Evolutionary conservation across 2,329 filamentous ascomycete species (phyloP).

Genomic region (Penicillium sp.): DNA sequence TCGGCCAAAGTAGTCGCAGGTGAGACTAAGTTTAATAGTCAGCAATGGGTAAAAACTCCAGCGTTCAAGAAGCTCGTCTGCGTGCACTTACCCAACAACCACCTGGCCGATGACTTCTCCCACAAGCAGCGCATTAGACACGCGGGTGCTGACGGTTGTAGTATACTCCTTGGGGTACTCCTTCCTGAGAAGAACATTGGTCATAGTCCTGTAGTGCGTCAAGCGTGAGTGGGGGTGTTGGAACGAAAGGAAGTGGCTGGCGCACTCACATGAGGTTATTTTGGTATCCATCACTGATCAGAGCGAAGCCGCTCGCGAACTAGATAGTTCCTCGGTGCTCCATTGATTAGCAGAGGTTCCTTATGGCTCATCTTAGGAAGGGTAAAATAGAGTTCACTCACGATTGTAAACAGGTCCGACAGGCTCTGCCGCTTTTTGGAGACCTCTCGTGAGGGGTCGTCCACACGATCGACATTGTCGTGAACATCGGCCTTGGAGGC

Average conservation of each 20-base stretch:
- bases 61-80: background rate
- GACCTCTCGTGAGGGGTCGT: conserved; percentile 18
- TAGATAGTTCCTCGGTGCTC: conserved; percentile 4
- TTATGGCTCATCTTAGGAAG: background rate
- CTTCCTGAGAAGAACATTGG: conserved; percentile 35
- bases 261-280: conserved; percentile 34
- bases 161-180: conserved; percentile 34
- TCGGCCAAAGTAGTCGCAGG: conserved; percentile 53
- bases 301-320: conserved; percentile 36
- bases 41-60: background rate
- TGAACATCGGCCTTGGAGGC: conserved; percentile 6
- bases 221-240: background rate
- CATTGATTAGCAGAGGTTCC: background rate
- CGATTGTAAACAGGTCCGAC: conserved; percentile 36
- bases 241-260: background rate
- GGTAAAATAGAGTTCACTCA: conserved; percentile 14
- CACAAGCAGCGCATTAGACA: conserved; percentile 35
- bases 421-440: conserved; percentile 30
- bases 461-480: background rate
- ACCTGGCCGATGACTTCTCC: conserved; percentile 36
- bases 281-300: conserved; percentile 39
- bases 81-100: conserved; percentile 29
- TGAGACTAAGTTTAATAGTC: conserved; percentile 31
- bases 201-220: conserved; percentile 30
- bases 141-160: conserved; percentile 33